Percentiles rank a stretch among this genome's conserved stretches.
Conservation (phyloP, 2,329 filamentous ascomycete species). For the Curvularia lunata region DNA sequence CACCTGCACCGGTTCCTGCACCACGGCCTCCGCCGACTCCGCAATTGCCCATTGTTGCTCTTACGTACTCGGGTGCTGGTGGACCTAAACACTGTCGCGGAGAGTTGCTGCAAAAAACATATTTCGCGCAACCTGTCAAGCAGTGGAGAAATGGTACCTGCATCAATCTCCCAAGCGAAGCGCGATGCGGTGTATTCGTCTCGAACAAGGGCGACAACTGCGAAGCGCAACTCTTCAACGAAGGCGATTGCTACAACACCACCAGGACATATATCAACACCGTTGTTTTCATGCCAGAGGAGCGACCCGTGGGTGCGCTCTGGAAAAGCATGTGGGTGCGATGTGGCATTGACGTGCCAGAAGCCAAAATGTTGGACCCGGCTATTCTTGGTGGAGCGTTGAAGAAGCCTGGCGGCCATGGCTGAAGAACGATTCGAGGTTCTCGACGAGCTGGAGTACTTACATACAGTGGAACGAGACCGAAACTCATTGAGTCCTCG, state of each 20-base stretch:
- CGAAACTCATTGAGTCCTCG: background rate
- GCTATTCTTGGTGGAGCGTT: conserved; percentile 37
- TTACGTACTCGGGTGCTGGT: conserved; percentile 42
- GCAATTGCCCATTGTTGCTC: conserved; percentile 40
- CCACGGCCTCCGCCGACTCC: conserved; percentile 16
- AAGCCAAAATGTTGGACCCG: conserved; percentile 40
- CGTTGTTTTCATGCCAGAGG: conserved; percentile 47
- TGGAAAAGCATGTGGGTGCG: conserved; percentile 47
- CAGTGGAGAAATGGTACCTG: conserved; percentile 42
- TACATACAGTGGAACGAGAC: background rate
- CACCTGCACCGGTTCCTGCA: conserved; percentile 11
- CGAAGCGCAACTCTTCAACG: conserved; percentile 45
- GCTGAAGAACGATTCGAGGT: conserved; percentile 14
- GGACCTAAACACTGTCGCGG: conserved; percentile 48
- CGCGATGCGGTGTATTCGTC: conserved; percentile 45
- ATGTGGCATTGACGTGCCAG: conserved; percentile 41
- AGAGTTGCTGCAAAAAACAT: conserved; percentile 34
- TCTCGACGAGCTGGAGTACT: background rate
- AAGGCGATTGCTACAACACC: conserved; percentile 38
- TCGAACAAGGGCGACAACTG: conserved; percentile 45
- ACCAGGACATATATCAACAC: conserved; percentile 41
- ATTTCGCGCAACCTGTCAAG: conserved; percentile 32
- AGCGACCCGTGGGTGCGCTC: conserved; percentile 39
- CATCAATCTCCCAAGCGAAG: conserved; percentile 39
- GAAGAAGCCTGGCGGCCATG: conserved; percentile 33